phyloP scores from a whole-genome alignment of 2,329 filamentous ascomycete genomes.

The Fusarium succisae region DNA sequence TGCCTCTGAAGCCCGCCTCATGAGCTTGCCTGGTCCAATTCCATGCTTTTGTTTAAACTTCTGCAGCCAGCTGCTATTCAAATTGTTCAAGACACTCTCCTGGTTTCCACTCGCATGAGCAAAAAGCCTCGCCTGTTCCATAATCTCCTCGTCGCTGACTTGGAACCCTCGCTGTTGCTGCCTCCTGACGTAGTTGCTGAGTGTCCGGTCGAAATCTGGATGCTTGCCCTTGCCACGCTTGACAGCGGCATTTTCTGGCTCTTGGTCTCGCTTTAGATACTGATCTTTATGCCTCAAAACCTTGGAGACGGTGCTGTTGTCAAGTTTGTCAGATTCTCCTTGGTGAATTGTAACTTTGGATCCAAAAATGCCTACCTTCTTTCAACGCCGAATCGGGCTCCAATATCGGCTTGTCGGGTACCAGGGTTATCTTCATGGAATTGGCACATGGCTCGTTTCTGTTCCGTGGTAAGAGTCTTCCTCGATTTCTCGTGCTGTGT shows the following conservation, averaged over 20 bases:
- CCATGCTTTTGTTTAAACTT: slow-evolving; percentile 94
- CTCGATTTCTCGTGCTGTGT: slow-evolving; percentile 70
- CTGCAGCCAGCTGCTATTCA: slow-evolving; percentile 85
- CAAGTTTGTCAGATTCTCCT: slow-evolving; percentile 42
- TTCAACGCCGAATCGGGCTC: slow-evolving; percentile 93
- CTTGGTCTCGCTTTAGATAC: slow-evolving; percentile 85
- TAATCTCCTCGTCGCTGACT: slow-evolving; percentile 82
- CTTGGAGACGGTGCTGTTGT: slow-evolving; percentile 92
- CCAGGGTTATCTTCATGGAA: slow-evolving; percentile 91
- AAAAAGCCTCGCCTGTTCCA: slow-evolving; percentile 85
- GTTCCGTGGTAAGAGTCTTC: slow-evolving; percentile 89
- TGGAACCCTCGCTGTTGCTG: slow-evolving; percentile 78
- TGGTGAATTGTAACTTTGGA: background rate
- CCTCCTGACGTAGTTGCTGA: slow-evolving; percentile 88
- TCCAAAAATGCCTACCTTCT: slow-evolving; percentile 75
- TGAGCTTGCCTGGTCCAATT: slow-evolving; percentile 59
- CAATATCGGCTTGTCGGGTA: slow-evolving; percentile 96
- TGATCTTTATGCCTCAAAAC: slow-evolving; percentile 94
- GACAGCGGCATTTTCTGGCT: slow-evolving; percentile 71
- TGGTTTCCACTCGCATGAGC: slow-evolving; percentile 73
- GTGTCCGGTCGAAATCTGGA: slow-evolving; percentile 90
- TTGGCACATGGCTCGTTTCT: slow-evolving; percentile 91
- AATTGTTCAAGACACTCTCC: slow-evolving; percentile 75
- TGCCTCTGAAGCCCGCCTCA: slow-evolving; percentile 69
- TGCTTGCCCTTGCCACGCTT: slow-evolving; percentile 86